Evolutionary conservation across 192 early-diverging fungal species (phyloP).

Genomic region (Dissophora ornata): DNA sequence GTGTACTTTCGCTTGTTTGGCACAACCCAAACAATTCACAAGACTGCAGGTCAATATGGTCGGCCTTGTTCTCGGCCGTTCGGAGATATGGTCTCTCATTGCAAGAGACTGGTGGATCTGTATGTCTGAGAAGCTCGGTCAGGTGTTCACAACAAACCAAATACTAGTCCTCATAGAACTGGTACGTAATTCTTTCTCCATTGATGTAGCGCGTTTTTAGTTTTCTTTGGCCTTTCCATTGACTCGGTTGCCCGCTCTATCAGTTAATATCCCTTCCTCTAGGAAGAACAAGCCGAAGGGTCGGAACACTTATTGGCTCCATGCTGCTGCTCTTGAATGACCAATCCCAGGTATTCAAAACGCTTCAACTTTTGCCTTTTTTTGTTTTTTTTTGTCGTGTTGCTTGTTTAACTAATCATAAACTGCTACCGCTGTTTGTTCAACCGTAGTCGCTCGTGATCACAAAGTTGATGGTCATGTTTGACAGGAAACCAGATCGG

Average conservation of each 20-base stretch:
- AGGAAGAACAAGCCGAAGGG: conserved; percentile 19
- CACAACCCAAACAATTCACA: conserved; percentile 28
- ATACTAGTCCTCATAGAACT: conserved; percentile 12
- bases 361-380: neutral
- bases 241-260: neutral
- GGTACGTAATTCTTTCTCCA: conserved; percentile 16
- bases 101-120: conserved; percentile 48
- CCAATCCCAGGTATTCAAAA: conserved; percentile 20
- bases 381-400: neutral
- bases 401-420: neutral
- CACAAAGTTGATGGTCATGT: neutral
- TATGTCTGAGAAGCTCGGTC: conserved; percentile 19
- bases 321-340: conserved; percentile 12
- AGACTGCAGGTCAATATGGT: conserved; percentile 37
- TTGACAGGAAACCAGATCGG: neutral
- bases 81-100: conserved; percentile 25
- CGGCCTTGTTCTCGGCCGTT: conserved; percentile 16
- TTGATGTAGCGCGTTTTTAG: neutral
- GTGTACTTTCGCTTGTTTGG: conserved; percentile 16
- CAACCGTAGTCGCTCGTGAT: neutral
- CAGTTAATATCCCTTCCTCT: conserved; percentile 33
- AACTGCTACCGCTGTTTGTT: neutral
- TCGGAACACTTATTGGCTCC: conserved; percentile 15
- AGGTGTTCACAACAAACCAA: conserved; percentile 17
- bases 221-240: neutral